Evolutionary conservation across 306 rosid genomes (phyloP), one percentile per base, ranked within the genome.

Genomic region (Acacia confusa): DNA sequence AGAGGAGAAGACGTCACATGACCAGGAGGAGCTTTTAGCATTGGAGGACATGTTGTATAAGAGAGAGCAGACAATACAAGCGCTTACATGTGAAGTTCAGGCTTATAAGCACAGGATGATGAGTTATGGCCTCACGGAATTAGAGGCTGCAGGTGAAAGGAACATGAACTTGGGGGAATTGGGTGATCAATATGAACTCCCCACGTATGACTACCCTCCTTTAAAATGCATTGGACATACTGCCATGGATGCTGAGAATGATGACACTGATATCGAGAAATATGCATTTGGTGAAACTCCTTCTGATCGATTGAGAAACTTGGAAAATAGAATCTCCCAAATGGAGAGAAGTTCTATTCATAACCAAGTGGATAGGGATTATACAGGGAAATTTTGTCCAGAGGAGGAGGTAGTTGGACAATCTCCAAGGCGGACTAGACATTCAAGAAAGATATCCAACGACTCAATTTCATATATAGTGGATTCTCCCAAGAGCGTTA

Each of bases 231-330:
- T 86, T 40, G 77, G 81, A 34, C 94, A 81, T 55, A 85, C 82
- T 70, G 75, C 19, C 0, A 44, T 74, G 16, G 92, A 92, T 76
- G 83, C 74, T 27, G 97, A 85, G 43, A 85, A 86, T 67, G 91
- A 86, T 84, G 91, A 79, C 47, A 73, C 81, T 15, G 97, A 91
- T 78, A 79, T 93, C 73, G 97, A 96, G 82, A 96, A 96, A 82
- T 92, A 96, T 84, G 91, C 87, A 1, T 96, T 91, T 83, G 97
- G 92, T 10, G 99, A 96, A 86, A 92, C 95, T 80, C 99, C 99
- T 14, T 80, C 60, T 40, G 94, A 89, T 72, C 92, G 84, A 7
- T 85, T 93, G 87, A 90, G 79, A 85, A 92, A 82, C 68, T 79
- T 96, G 80, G 98, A 90, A 83, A 90, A 68, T 81, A 89, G 97